Base-by-base conservation (phyloP, 1,284 basidiomycete species). In the Farysia itapuensis region DNA sequence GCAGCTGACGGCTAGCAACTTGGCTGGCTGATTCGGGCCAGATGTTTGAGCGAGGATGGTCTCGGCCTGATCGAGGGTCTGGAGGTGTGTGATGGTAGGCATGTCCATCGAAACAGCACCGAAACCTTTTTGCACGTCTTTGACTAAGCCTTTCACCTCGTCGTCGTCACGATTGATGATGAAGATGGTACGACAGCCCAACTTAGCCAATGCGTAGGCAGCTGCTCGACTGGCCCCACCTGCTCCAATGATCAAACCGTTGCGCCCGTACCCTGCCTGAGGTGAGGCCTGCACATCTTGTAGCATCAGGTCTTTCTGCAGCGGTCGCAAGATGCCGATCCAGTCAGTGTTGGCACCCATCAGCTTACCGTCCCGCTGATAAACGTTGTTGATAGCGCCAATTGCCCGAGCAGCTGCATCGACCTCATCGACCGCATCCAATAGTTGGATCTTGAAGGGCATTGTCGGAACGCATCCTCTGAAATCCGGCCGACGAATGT, bases 311-410 rank as follows among this genome's bases (percentile, higher is more conserved):
- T 42, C 39, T 19, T 42, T 42, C 39, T 42, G 22, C 39, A 42
- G 18, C 5, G 39, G 39, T 14, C 39, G 39, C 39, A 42, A 19
- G 23, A 42, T 42, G 16, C 39, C 39, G 31, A 42, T 42, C 39
- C 39, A 42, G 19, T 42, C 39, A 8, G 31, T 42, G 39, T 42
- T 42, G 31, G 39, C 39, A 26, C 39, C 39, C 4, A 42, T 23
- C 22, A 42, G 16, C n/a, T 25, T 34, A 11, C 39, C 39, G 22
- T 25, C 39, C 16, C 39, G 25, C 15, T 18, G 31, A 24, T 42
- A 42, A n/a, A 42, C 21, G 39, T 42, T 42, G 32, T 42, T 42
- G 39, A 42, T 42, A 18, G 39, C 39, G 12, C 39, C 39, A 14
- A 42, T 42, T 16, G 39, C 39, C 9, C 29, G 22, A 19, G 39